Evolutionary conservation across 805 yeast genomes (phyloP).

Genomic region (Yamadazyma akitaensis): DNA sequence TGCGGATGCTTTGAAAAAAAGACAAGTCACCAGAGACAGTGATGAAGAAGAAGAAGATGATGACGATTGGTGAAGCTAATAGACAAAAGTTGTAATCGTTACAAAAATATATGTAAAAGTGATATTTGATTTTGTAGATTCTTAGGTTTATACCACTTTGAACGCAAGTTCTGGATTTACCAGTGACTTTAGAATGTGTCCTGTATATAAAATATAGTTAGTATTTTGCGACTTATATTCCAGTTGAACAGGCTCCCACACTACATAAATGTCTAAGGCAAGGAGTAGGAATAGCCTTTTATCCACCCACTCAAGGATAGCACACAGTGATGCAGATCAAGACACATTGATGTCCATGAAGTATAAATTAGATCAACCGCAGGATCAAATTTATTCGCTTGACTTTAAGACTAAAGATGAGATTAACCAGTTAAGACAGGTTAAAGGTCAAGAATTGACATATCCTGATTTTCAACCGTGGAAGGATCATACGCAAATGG

Average conservation of each 20-base stretch:
- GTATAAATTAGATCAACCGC: conserved; percentile 35
- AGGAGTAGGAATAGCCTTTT: conserved; percentile 27
- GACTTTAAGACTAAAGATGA: conserved; percentile 14
- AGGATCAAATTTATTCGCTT: conserved; percentile 31
- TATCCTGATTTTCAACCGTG: conserved; percentile 77
- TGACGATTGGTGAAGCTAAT: conserved; percentile 27
- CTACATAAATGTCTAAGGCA: conserved; percentile 22
- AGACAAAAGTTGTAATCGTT: not conserved
- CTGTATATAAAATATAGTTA: not conserved
- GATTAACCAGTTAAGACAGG: not conserved
- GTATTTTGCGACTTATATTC: conserved; percentile 1
- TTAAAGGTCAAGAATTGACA: conserved; percentile 14
- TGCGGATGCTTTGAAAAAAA: conserved; percentile 81
- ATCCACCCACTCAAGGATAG: conserved; percentile 19
- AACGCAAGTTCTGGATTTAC: too few species aligned
- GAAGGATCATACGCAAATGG: conserved; percentile 47
- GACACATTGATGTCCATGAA: conserved; percentile 36
- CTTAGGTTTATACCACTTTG: too few species aligned
- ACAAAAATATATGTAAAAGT: not conserved
- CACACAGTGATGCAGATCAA: conserved; percentile 19
- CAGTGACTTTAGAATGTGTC: not conserved
- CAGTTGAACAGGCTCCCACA: not conserved
- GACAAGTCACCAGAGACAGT: conserved; percentile 61
- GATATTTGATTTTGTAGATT: too few species aligned
- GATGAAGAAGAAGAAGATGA: conserved; percentile 71